Base-by-base conservation (phyloP, 2,329 filamentous ascomycete genomes). In the Trichoderma breve region DNA sequence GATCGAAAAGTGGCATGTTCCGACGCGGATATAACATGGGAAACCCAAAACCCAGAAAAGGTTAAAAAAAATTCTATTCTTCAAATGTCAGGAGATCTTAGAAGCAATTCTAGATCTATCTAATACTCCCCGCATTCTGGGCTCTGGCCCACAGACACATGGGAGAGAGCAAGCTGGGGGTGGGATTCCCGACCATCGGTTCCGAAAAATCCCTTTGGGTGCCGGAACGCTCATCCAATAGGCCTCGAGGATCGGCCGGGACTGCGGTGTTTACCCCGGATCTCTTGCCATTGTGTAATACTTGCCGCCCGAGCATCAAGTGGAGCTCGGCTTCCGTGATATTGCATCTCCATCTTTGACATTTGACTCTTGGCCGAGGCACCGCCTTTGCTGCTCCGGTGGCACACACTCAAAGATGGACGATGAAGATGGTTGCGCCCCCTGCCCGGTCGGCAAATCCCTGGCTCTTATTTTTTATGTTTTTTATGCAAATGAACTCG, bases 171-270 rank as follows among this genome's bases (percentile, higher is more conserved):
- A 24, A 18, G 47, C 47, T 67, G 62, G 53, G 62, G 71, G 63
- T 65, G 68, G 61, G 15, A 71, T 62, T 68, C 72, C 68, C 71
- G 61, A 70, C 63, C 57, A 39, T 64, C 60, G 71, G 66, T 74
- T 72, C 76, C 76, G 75, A 76, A 73, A 78, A 76, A 76, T 75
- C 74, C 74, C 76, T 74, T 76, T 74, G 72, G 72, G 71, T 58
- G 74, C 71, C 72, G 72, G 74, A 66, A 62, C 60, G 32, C 39
- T 70, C 71, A 53, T 70, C 75, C 74, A 75, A 77, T 76, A 70
- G 71, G 73, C 71, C 55, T 36, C 57, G 18, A 70, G 62, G 53
- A 66, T 63, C 55, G 36, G 36, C 66, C 58, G 58, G 64, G 70
- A 61, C 72, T 72, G 67, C 64, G 71, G 69, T 36, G 70, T 71